A percentile compares a stretch with the other conserved stretches of the same genome.
Evolutionary conservation across 768 basidiomycete genomes (phyloP).

Genomic region (Neoboletus subvelutipes): DNA sequence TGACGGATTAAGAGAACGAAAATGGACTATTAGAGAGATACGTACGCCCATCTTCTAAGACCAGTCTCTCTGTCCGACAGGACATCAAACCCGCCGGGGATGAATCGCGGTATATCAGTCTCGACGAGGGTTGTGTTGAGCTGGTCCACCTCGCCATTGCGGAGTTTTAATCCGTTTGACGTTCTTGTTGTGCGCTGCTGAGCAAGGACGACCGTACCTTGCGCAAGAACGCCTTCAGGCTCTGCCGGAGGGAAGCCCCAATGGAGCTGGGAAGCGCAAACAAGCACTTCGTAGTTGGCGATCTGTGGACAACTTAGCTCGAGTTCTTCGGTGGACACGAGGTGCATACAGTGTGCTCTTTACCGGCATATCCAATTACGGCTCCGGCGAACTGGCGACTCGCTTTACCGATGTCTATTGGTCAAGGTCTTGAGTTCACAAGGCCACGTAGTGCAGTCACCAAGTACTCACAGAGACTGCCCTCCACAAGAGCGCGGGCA

Average conservation of each 20-base stretch:
- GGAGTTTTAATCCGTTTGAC: neutral
- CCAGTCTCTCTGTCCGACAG: constrained; percentile 20
- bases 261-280: constrained; percentile 34
- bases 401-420: constrained; percentile 36
- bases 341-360: constrained; percentile 30
- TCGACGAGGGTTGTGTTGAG: constrained; percentile 28
- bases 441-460: neutral
- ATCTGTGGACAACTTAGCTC: constrained; percentile 22
- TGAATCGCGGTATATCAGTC: constrained; percentile 29
- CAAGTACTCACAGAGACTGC: constrained; percentile 27
- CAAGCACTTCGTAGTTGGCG: constrained; percentile 35
- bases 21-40: neutral
- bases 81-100: constrained; percentile 11
- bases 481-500: constrained; percentile 34
- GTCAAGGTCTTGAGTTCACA: neutral
- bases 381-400: constrained; percentile 32
- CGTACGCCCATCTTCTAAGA: constrained; percentile 28
- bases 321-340: neutral
- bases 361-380: constrained; percentile 34
- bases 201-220: constrained; percentile 32
- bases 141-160: constrained; percentile 13
- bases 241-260: constrained; percentile 28
- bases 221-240: constrained; percentile 13
- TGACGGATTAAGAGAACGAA: neutral
- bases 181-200: constrained; percentile 11